A percentile compares a stretch with the other conserved stretches of the same genome.
phyloP scores from a whole-genome alignment of 805 yeast species.

The Wickerhamomyces xylosicus region DNA sequence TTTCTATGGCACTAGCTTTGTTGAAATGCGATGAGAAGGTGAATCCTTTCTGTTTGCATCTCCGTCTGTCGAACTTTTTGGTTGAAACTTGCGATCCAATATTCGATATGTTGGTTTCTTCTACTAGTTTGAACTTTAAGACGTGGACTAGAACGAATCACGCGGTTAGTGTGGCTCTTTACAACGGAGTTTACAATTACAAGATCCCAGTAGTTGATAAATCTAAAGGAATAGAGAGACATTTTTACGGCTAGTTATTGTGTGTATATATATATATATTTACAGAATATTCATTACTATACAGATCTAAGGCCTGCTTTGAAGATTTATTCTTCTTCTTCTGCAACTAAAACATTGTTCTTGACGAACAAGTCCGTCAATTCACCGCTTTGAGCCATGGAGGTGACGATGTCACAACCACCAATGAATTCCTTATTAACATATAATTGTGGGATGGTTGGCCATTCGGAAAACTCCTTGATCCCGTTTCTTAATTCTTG shows the following conservation, averaged over 20 bases:
- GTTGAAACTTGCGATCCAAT: too few relatives aligned
- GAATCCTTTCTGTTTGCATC: too few relatives aligned
- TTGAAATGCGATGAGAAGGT: too few relatives aligned
- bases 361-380: constrained; percentile 74
- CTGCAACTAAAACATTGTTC: constrained; percentile 55
- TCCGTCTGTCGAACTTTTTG: background rate
- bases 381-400: constrained; percentile 90
- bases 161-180: too few relatives aligned
- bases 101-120: too few relatives aligned
- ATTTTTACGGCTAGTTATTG: too few relatives aligned
- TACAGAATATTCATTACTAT: background rate
- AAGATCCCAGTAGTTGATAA: background rate
- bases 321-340: background rate
- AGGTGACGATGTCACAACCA: constrained; percentile 90
- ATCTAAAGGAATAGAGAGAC: background rate
- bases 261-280: too few relatives aligned
- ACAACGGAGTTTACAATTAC: background rate
- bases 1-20: too few relatives aligned
- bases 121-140: too few relatives aligned
- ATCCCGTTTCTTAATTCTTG: constrained; percentile 90
- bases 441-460: constrained; percentile 95
- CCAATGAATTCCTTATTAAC: constrained; percentile 89
- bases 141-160: background rate
- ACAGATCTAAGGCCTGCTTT: too few relatives aligned
- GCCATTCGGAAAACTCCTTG: constrained; percentile 95